These are phyloP conservation scores for Colletotrichum noveboracense DNA, from an alignment of 2,329 filamentous ascomycete genomes.

Conservation along the genomic window DNA sequence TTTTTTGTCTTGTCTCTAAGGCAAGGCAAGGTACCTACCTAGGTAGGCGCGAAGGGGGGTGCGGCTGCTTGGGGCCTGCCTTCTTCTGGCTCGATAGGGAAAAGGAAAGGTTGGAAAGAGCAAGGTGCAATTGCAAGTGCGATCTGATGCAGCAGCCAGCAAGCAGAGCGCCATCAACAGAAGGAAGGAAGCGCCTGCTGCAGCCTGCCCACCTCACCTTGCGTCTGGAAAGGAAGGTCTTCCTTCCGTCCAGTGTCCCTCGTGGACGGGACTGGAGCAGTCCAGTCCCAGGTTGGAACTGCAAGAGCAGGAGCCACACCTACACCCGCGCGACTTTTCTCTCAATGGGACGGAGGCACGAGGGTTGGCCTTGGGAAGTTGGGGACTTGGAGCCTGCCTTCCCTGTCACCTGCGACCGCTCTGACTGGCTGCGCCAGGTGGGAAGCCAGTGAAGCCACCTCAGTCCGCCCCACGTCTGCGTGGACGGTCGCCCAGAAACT, in stretches of 20 bases:
- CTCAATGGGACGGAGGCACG: not conserved
- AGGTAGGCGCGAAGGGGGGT: not conserved
- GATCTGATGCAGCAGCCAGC: not conserved
- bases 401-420: not conserved
- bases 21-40: too few relatives aligned
- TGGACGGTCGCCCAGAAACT: not conserved
- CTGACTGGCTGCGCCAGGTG: not conserved
- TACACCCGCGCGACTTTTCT: constrained; percentile 1
- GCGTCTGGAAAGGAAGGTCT: not conserved
- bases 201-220: not conserved
- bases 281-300: not conserved
- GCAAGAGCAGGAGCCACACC: not conserved
- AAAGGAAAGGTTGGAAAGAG: not conserved
- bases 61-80: not conserved
- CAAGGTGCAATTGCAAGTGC: not conserved
- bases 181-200: not conserved
- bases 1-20: not conserved
- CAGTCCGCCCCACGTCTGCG: not conserved
- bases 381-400: not conserved
- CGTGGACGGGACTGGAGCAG: not conserved
- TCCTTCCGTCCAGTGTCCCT: not conserved
- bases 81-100: not conserved
- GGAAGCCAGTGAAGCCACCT: not conserved
- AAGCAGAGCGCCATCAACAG: not conserved
- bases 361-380: not conserved